Evolutionary conservation across 1,284 basidiomycete genomes (phyloP), one percentile per base, ranked within the genome.

Genomic region (Cystobasidium pallidum): DNA sequence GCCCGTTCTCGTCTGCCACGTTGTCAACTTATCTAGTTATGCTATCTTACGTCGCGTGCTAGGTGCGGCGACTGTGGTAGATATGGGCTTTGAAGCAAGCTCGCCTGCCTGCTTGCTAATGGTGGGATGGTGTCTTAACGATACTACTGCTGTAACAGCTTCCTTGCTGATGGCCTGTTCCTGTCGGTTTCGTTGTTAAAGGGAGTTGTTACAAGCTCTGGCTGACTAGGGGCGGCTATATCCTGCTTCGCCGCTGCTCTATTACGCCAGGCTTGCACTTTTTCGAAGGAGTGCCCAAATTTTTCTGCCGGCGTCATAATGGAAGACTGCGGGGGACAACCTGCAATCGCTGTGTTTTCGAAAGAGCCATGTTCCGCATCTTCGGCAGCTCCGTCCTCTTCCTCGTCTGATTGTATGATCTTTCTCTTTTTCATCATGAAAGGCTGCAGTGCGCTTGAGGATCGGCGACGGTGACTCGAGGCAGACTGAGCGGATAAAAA

Each of bases 381-480:
- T n/a, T 32, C 28, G 3, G 34, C 54, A 10, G 4, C 24, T 32
- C 19, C 51, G 11, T 11, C 51, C 6, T 34, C 54, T 36, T 57
- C 54, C 3, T 7, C 54, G 28, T 57, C 54, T 7, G 54, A 57
- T 21, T 57, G 54, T 36, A 36, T 10, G 2, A 57, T 57, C n/a
- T 34, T 36, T 32, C 54, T 57, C 32, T 57, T 57, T n/a, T 57
- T 57, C 54, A 57, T 34, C 2, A 57, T 19, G 54, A 57, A 57
- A 3, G 54, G 28, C 19, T 2, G 1, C n/a, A 36, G 32, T 34
- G 32, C 19, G n/a, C 10, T 36, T 19, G 8, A 2, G 21, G 28
- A n/a, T 34, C 19, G n/a, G 11, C 28, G 28, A 28, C 32, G 3
- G 4, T 36, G 28, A 36, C 30, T 36, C 24, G 54, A 34, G 36